A percentile compares a stretch with the other conserved stretches of the same genome.
These are phyloP conservation scores for Ustilago esculenta DNA, from an alignment of 1,284 basidiomycete species.

Conservation along the genomic window DNA sequence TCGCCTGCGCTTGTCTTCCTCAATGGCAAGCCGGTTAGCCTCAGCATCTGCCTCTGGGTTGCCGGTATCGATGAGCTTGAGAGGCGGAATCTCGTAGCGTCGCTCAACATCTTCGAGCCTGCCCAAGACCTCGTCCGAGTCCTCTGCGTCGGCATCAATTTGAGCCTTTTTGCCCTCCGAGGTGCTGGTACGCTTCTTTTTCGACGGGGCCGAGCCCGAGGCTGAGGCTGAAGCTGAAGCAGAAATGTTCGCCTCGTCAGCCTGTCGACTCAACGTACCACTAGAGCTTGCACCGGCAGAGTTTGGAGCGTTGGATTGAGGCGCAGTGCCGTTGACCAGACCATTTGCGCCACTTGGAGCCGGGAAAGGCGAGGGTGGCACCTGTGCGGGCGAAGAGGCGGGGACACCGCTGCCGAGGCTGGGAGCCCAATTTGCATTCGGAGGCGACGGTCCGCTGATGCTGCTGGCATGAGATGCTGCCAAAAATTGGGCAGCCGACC, in stretches of 20 bases:
- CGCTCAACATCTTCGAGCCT: conserved; percentile 40
- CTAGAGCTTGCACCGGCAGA: conserved; percentile 6
- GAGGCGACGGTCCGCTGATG: conserved; percentile 28
- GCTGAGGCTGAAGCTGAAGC: conserved; percentile 4
- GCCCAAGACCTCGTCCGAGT: conserved; percentile 23
- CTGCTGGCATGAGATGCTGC: conserved; percentile 24
- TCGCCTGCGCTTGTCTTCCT: conserved; percentile 90
- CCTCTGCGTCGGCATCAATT: conserved; percentile 22
- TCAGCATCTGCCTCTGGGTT: conserved; percentile 66
- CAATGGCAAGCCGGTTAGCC: conserved; percentile 69
- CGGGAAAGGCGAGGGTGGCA: background rate
- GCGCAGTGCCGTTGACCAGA: conserved; percentile 7
- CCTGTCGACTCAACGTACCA: background rate
- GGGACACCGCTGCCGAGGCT: conserved; percentile 7
- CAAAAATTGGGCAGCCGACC: conserved; percentile 31
- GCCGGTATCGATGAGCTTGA: conserved; percentile 65
- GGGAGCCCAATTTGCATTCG: conserved; percentile 16
- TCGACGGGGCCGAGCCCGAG: conserved; percentile 29
- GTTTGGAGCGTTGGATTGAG: conserved; percentile 9
- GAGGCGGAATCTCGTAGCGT: conserved; percentile 57
- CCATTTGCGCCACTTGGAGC: conserved; percentile 15
- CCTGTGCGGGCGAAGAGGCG: conserved; percentile 10
- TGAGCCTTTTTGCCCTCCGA: conserved; percentile 41
- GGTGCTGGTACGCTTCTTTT: conserved; percentile 48
- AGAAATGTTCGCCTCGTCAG: background rate